Evolutionary conservation across 2,329 filamentous ascomycete genomes (phyloP).

Genomic region (Scortechinia acanthostroma): DNA sequence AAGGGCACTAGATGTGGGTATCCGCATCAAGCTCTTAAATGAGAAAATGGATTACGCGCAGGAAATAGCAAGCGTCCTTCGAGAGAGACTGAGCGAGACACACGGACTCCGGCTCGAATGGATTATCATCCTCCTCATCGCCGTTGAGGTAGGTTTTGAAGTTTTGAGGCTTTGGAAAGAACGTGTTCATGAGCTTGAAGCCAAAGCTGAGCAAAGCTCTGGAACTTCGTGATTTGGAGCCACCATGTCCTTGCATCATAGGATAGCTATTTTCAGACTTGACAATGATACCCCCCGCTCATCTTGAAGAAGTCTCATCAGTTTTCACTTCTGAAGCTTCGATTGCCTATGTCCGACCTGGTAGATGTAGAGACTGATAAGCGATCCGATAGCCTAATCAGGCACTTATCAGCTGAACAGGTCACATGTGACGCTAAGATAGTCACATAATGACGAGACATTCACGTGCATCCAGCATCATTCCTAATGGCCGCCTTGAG

Average conservation of each 20-base stretch:
- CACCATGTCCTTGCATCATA: no score
- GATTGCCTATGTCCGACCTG: no score
- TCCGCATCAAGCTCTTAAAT: constrained; percentile 64
- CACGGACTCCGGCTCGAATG: constrained; percentile 64
- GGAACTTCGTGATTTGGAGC: no score
- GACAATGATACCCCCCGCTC: no score
- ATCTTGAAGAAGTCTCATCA: no score
- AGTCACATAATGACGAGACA: neutral
- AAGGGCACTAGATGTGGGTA: constrained; percentile 61
- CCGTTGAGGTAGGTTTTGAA: constrained; percentile 65
- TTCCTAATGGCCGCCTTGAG: no score
- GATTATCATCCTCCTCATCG: constrained; percentile 69
- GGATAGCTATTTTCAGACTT: no score
- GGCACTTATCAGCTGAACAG: neutral
- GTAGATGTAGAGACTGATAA: constrained; percentile 1
- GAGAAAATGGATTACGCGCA: constrained; percentile 73
- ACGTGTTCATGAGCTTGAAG: constrained; percentile 22
- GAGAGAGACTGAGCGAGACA: constrained; percentile 63
- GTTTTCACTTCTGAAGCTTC: no score
- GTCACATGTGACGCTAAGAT: neutral
- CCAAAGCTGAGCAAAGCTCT: constrained; percentile 24
- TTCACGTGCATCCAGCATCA: neutral
- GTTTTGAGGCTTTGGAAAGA: constrained; percentile 53
- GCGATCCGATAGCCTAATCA: no score
- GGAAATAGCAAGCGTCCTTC: constrained; percentile 64